These are phyloP conservation scores for Pulicaria dysenterica DNA, from an alignment of 129 eudicot genomes.

Conservation along the genomic window DNA sequence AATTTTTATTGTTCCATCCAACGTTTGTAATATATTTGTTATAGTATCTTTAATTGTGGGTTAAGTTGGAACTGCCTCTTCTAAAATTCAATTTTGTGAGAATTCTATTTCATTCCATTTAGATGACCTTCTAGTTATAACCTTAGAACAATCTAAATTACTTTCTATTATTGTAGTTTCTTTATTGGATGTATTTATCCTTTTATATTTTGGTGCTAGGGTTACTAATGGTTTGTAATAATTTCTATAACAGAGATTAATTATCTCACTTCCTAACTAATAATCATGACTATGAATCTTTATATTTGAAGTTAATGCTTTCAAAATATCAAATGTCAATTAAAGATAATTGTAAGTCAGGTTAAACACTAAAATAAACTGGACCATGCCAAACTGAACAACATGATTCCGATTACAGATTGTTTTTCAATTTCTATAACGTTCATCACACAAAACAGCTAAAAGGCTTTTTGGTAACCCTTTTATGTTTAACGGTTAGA, in stretches of 20 bases:
- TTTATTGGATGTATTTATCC: neutral
- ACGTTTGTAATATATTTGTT: too few species aligned
- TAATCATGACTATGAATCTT: constrained; percentile 2
- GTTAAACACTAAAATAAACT: neutral
- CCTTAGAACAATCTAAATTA: neutral
- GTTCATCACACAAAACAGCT: neutral
- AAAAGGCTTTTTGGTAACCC: constrained; percentile 6
- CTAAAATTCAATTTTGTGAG: neutral
- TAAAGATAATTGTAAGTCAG: neutral
- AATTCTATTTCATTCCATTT: neutral
- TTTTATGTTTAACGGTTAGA: neutral
- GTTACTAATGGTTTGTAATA: neutral
- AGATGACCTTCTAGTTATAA: neutral
- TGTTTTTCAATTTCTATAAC: neutral
- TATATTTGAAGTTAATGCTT: neutral
- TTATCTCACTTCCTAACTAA: neutral
- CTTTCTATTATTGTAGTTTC: neutral
- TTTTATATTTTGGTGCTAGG: neutral
- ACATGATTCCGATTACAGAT: neutral
- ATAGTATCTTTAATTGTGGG: too few species aligned
- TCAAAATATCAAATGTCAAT: neutral
- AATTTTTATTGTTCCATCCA: too few species aligned
- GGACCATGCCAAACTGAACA: constrained; percentile 1
- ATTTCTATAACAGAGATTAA: neutral
- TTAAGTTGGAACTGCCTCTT: too few species aligned